phyloP scores from a whole-genome alignment of 2,329 filamentous ascomycete genomes.

The Fusarium robinianum region DNA sequence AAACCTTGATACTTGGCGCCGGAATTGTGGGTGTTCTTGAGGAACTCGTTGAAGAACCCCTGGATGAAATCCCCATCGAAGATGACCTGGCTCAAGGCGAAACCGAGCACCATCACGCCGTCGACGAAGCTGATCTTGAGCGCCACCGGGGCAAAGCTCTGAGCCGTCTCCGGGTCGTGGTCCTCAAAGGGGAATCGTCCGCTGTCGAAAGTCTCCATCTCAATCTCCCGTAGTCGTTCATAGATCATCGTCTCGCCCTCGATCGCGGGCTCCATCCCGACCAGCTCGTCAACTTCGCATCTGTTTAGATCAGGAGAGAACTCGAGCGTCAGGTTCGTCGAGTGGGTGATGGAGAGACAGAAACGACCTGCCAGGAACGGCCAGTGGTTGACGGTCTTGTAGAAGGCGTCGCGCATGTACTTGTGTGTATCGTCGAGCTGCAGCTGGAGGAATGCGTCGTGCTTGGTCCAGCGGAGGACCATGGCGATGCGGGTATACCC shows the following conservation, averaged over 20 bases:
- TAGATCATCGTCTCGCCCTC: too few relatives aligned
- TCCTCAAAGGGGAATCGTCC: conserved; percentile 8
- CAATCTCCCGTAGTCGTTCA: background rate
- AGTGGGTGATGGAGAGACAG: background rate
- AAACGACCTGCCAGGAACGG: conserved; percentile 23
- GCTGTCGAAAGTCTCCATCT: background rate
- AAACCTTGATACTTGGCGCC: conserved; percentile 6
- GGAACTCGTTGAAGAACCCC: conserved; percentile 27
- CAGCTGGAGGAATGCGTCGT: background rate
- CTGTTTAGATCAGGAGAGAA: conserved; percentile 4
- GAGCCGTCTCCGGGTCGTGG: conserved; percentile 1
- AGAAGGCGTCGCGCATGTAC: conserved; percentile 1
- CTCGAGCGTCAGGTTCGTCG: conserved; percentile 5
- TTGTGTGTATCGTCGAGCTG: background rate
- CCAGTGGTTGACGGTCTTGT: conserved; percentile 16
- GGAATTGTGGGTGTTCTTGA: conserved; percentile 4
- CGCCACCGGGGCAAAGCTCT: conserved; percentile 11
- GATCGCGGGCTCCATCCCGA: background rate
- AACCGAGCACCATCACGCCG: conserved; percentile 20
- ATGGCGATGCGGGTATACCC: conserved; percentile 26
- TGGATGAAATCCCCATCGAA: conserved; percentile 27
- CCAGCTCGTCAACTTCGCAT: background rate
- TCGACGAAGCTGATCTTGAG: conserved; percentile 9
- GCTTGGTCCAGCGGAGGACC: background rate
- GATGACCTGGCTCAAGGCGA: conserved; percentile 23